Conservation (phyloP, 2,329 filamentous ascomycete species). For the Colletotrichum camelliae region DNA sequence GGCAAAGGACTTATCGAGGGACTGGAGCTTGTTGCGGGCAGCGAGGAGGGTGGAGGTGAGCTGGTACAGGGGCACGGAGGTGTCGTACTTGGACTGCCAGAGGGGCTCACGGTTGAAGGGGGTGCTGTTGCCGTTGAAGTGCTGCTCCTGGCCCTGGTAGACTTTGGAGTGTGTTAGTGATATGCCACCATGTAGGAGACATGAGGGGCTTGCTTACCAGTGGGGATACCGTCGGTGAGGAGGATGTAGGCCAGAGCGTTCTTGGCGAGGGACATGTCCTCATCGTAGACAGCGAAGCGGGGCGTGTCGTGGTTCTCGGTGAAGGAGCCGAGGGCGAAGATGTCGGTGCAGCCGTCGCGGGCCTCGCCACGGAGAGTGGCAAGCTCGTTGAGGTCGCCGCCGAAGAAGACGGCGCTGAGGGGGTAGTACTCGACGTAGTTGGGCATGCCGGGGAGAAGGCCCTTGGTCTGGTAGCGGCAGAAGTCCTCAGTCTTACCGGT, state of each 20-base stretch:
- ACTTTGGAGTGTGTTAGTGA: conserved; percentile 34
- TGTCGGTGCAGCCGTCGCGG: conserved; percentile 27
- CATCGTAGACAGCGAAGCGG: conserved; percentile 54
- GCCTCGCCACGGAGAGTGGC: conserved; percentile 23
- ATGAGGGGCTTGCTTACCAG: conserved; percentile 29
- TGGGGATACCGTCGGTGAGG: conserved; percentile 65
- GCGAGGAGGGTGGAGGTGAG: conserved; percentile 6
- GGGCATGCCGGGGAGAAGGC: conserved; percentile 61
- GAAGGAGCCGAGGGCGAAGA: conserved; percentile 44
- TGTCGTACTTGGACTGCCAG: conserved; percentile 61
- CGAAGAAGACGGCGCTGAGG: conserved; percentile 8
- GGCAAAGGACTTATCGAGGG: not conserved
- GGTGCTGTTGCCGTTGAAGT: conserved; percentile 53
- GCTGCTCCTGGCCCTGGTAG: conserved; percentile 71
- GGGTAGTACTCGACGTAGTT: conserved; percentile 62
- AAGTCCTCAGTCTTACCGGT: conserved; percentile 57
- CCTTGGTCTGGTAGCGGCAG: conserved; percentile 60
- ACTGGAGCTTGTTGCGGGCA: conserved; percentile 14
- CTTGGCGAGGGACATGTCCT: conserved; percentile 60
- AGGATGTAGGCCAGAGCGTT: conserved; percentile 67
- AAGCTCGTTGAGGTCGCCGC: conserved; percentile 33
- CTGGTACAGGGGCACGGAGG: conserved; percentile 50
- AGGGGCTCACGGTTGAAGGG: conserved; percentile 62
- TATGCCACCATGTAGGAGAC: not conserved
- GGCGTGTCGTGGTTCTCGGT: conserved; percentile 63